Evolutionary conservation across 768 basidiomycete species (phyloP).

Genomic region (Krasilnikovozyma curviuscula): DNA sequence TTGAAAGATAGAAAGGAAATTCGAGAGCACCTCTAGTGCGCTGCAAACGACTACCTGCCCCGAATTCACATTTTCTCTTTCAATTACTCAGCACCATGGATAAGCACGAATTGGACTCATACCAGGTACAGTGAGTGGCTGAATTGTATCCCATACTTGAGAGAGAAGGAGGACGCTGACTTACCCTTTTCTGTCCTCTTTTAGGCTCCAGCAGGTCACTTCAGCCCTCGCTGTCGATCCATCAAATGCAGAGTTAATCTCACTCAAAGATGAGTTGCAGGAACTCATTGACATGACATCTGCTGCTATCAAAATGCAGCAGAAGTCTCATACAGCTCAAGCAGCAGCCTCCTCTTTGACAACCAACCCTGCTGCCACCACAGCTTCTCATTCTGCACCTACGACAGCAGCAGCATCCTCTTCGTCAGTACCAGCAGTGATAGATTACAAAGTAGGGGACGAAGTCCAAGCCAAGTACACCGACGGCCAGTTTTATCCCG

Average conservation of each 20-base stretch:
- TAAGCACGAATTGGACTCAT: too few species aligned
- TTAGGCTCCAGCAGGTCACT: conserved; percentile 23
- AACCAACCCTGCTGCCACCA: conserved; percentile 1
- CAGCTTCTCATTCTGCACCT: neutral
- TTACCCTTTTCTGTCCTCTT: neutral
- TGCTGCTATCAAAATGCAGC: conserved; percentile 15
- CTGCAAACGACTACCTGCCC: too few species aligned
- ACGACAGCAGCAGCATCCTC: neutral
- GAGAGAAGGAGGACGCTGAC: too few species aligned
- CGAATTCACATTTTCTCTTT: too few species aligned
- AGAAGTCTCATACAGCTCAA: neutral
- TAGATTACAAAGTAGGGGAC: conserved; percentile 23
- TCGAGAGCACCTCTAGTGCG: too few species aligned
- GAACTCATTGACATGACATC: conserved; percentile 25
- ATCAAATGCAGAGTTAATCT: conserved; percentile 21
- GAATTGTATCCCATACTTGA: too few species aligned
- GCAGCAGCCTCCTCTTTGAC: conserved; percentile 6
- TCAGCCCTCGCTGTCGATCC: conserved; percentile 25
- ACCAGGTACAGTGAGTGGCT: too few species aligned
- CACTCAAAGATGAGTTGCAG: conserved; percentile 24
- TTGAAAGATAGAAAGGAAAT: too few species aligned
- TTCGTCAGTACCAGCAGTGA: neutral
- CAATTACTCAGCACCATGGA: too few species aligned
- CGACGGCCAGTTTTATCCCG: conserved; percentile 27
- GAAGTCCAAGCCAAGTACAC: conserved; percentile 27